Percentiles rank a stretch among this genome's conserved stretches.
These are phyloP conservation scores for Ochetophila trinervis DNA, from an alignment of 306 rosid species.

Conservation along the genomic window DNA sequence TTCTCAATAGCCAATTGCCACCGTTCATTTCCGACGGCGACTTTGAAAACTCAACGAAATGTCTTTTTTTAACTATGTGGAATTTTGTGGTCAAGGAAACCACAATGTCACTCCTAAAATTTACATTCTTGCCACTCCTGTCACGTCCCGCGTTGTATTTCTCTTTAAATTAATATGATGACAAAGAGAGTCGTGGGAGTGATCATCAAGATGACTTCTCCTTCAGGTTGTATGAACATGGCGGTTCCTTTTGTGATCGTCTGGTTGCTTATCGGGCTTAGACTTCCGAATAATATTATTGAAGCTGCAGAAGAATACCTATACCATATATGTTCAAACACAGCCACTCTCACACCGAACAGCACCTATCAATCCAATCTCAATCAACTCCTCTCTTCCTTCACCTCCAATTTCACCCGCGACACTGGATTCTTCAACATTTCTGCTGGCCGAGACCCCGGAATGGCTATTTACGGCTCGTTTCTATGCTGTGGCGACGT, in stretches of 20 bases:
- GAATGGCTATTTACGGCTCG: not conserved
- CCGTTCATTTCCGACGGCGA: too few species aligned
- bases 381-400: not conserved
- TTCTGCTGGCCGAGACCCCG: slow-evolving; percentile 1
- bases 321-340: not conserved
- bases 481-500: slow-evolving; percentile 13
- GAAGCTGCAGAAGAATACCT: not conserved
- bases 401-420: not conserved
- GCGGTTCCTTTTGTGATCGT: not conserved
- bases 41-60: too few species aligned
- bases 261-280: not conserved
- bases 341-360: not conserved
- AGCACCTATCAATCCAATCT: not conserved
- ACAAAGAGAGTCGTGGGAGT: too few species aligned
- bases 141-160: too few species aligned
- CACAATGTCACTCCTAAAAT: too few species aligned
- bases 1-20: too few species aligned
- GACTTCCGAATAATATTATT: not conserved
- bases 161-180: too few species aligned
- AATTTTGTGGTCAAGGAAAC: too few species aligned
- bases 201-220: too few species aligned
- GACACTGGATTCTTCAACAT: slow-evolving; percentile 1
- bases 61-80: too few species aligned
- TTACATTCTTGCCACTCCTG: too few species aligned
- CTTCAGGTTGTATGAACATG: too few species aligned